Conservation (phyloP, 495 filamentous ascomycete species). For the Penicillium riverlandense region DNA sequence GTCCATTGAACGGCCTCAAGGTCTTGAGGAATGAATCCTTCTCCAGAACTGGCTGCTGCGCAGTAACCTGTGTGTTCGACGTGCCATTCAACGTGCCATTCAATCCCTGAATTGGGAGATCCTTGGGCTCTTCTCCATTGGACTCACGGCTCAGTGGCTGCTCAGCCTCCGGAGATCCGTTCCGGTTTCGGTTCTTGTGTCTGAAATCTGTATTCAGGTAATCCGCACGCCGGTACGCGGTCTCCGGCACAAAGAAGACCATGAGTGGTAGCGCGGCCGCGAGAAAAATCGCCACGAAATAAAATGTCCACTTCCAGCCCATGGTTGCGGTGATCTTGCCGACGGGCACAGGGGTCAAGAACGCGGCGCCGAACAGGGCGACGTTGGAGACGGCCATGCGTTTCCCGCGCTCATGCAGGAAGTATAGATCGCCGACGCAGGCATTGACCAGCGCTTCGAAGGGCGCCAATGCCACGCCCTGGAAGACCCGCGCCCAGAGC, state of each 20-base stretch:
- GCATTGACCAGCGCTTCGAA: conserved; percentile 75
- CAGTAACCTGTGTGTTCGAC: conserved; percentile 8
- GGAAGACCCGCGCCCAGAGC: conserved; percentile 67
- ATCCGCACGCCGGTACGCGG: conserved; percentile 61
- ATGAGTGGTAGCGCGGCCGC: conserved; percentile 56
- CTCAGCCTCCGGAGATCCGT: conserved; percentile 9
- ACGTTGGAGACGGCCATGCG: conserved; percentile 89
- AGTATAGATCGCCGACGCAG: conserved; percentile 70
- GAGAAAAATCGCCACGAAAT: conserved; percentile 61
- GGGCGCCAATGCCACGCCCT: conserved; percentile 68
- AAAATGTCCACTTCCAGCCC: conserved; percentile 74
- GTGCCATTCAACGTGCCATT: neutral
- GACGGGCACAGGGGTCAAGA: conserved; percentile 83
- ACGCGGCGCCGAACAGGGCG: conserved; percentile 83
- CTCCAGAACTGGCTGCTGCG: conserved; percentile 7
- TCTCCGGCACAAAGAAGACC: conserved; percentile 80
- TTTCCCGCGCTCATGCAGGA: conserved; percentile 74
- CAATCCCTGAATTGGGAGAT: no score
- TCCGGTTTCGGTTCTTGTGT: conserved; percentile 6
- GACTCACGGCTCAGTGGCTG: conserved; percentile 1
- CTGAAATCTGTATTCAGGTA: conserved; percentile 56
- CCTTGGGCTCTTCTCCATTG: conserved; percentile 9
- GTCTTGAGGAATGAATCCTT: conserved; percentile 48
- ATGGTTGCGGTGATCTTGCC: conserved; percentile 75
- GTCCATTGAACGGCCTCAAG: conserved; percentile 70